Evolutionary conservation across 2,329 filamentous ascomycete genomes (phyloP), one percentile per base, ranked within the genome.

Genomic region (Lachnellula hyalina): DNA sequence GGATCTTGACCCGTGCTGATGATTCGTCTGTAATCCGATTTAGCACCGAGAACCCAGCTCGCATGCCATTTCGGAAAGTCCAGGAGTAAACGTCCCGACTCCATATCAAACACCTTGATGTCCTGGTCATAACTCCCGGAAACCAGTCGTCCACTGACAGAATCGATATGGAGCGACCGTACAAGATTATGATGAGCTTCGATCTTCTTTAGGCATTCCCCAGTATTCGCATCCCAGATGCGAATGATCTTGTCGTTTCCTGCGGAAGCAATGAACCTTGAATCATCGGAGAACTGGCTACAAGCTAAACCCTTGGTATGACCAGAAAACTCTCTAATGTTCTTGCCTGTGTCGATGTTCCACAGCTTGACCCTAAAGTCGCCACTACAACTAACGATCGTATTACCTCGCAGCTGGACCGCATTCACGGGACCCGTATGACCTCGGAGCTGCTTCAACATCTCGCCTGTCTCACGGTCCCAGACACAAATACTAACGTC

Each of bases 171-270:
- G 56, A 99, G 75, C 49, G 89, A 94, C 55, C 94, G 86, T 23
- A 99, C 93, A 32, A 99, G 80, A 57, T 87, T 87, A 28, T 86
- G 81, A 71, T 99, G 94, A 5, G 92, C 93, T 47, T 82, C 80
- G 70, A 96, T 88, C 68, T 89, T 86, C 58, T 85, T 84, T 49
- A 96, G 78, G 63, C 92, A 87, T 65, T 90, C 85, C 58, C 92
- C 92, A 1, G 90, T 96, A 65, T 90, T 89, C 50, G 92, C 90
- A 71, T 97, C 90, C 82, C 95, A 99, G 68, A 97, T 89, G 69
- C 95, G 94, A 58, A 97, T 96, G 48, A 91, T 84, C 71, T 93
- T 88, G 74, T 97, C 94, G 68, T 96, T 99, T 46, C 94, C 94
- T 9, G 94, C 94, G 17, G 91, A 94, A 47, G 95, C 87, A 47